phyloP scores from a whole-genome alignment of 768 basidiomycete genomes.

The Agrocybe praecox region DNA sequence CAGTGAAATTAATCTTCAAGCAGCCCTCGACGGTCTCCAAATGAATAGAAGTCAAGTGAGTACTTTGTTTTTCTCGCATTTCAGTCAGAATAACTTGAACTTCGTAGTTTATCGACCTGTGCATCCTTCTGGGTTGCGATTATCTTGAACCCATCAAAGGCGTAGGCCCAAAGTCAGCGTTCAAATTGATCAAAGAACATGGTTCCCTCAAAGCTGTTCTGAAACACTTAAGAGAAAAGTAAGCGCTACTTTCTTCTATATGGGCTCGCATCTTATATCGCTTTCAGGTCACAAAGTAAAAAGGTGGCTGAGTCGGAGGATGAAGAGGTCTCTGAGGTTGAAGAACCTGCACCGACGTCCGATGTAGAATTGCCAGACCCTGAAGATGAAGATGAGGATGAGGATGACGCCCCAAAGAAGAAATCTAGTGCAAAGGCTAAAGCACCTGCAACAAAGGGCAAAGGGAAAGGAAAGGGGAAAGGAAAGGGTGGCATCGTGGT shows the following conservation, averaged over 20 bases:
- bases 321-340: conserved; percentile 30
- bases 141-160: conserved; percentile 99
- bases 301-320: conserved; percentile 30
- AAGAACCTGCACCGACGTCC: conserved; percentile 47
- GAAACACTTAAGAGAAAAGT: conserved; percentile 81
- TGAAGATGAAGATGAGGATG: conserved; percentile 29
- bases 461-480: conserved; percentile 54
- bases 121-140: conserved; percentile 95
- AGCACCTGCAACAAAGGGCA: conserved; percentile 32
- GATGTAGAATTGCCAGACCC: conserved; percentile 42
- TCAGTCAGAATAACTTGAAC: not conserved
- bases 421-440: conserved; percentile 37
- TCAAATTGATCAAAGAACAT: conserved; percentile 89
- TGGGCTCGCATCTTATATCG: not conserved
- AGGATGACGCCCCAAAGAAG: conserved; percentile 31
- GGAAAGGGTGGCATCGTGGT: conserved; percentile 78
- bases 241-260: conserved; percentile 17
- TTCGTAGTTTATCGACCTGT: conserved; percentile 89
- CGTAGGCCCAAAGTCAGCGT: conserved; percentile 91
- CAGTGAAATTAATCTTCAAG: conserved; percentile 83
- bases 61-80: not conserved
- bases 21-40: conserved; percentile 83
- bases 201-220: conserved; percentile 73
- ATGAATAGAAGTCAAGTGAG: conserved; percentile 90
- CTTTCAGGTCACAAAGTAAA: conserved; percentile 44